Base-by-base conservation (phyloP, 805 yeast genomes). In the Yamadazyma tumulicola region DNA sequence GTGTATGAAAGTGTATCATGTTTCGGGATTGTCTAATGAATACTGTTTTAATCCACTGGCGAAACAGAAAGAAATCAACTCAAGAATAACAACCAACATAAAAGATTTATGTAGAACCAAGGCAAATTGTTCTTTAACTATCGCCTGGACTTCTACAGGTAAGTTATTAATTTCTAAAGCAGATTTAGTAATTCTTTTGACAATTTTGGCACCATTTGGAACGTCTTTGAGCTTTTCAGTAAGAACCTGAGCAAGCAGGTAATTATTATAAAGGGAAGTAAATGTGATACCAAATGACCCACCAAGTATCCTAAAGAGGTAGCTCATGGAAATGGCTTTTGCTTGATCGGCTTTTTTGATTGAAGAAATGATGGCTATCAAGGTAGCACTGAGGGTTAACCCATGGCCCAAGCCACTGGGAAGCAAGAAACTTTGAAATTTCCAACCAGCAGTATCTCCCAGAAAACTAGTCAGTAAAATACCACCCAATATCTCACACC, bases 301-400 rank as follows among this genome's bases (percentile, higher is more conserved):
- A 5, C 66, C 66, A 33, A 60, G 52, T 6, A 59, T 50, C 31
- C 66, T 39, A 29, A 59, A 36, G 8, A 59, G 62, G 35, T 59
- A 59, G 37, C 66, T 40, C 13, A 61, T 44, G 21, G 57, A 41
- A 19, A 60, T 59, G 3, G 59, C 65, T 19, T 59, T 64, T 0
- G 65, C 62, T 31, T 64, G 39, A 25, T 59, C 64, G 0, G 61
- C 37, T 33, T 54, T 58, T 26, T 34, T 44, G 17, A 63, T 43
- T 49, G 65, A 80, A 15, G 65, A 65, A 48, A 67, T 80, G 17
- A 66, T 79, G 1, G 79, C 81, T 8, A 75, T 69, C 54, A 74
- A 59, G 0, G 75, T 64, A 3, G 79, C 79, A 47, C 74, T 79
- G 59, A 74, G 74, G 14, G 71, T 65, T 32, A 59, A 59, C 2